A percentile compares a stretch with the other conserved stretches of the same genome.
phyloP scores from a whole-genome alignment of 2,329 filamentous ascomycete genomes.

The Fusarium pseudonygamai region DNA sequence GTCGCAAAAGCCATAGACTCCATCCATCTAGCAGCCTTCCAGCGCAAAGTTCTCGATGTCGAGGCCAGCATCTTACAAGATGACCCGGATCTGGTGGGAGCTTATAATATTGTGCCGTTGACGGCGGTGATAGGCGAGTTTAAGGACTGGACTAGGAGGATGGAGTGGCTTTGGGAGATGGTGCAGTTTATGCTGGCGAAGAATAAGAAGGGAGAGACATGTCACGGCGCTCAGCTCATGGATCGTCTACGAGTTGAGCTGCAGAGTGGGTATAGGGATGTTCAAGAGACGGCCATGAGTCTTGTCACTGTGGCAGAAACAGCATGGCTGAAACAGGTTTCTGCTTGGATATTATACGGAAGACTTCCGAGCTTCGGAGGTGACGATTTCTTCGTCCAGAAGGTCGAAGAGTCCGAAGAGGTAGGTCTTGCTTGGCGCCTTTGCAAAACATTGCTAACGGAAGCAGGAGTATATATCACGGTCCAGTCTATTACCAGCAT shows the following conservation, averaged over 20 bases:
- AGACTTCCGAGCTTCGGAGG: constrained; percentile 79
- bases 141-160: constrained; percentile 81
- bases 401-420: constrained; percentile 53
- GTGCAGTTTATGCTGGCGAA: constrained; percentile 71
- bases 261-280: constrained; percentile 88
- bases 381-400: constrained; percentile 87
- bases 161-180: constrained; percentile 87
- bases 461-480: constrained; percentile 67
- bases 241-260: constrained; percentile 78
- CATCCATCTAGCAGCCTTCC: constrained; percentile 81
- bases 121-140: constrained; percentile 87
- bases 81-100: constrained; percentile 84
- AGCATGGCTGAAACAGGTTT: constrained; percentile 90
- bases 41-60: constrained; percentile 83
- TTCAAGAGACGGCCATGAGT: constrained; percentile 78
- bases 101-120: constrained; percentile 91
- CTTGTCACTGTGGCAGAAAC: constrained; percentile 83
- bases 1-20: constrained; percentile 81
- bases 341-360: constrained; percentile 91
- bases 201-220: constrained; percentile 50
- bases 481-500: constrained; percentile 74
- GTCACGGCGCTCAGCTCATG: constrained; percentile 78
- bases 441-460: background rate
- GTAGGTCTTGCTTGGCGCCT: constrained; percentile 41
- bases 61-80: constrained; percentile 80